phyloP scores from a whole-genome alignment of 2,329 filamentous ascomycete genomes.

The Dactylellina drechsleri region DNA sequence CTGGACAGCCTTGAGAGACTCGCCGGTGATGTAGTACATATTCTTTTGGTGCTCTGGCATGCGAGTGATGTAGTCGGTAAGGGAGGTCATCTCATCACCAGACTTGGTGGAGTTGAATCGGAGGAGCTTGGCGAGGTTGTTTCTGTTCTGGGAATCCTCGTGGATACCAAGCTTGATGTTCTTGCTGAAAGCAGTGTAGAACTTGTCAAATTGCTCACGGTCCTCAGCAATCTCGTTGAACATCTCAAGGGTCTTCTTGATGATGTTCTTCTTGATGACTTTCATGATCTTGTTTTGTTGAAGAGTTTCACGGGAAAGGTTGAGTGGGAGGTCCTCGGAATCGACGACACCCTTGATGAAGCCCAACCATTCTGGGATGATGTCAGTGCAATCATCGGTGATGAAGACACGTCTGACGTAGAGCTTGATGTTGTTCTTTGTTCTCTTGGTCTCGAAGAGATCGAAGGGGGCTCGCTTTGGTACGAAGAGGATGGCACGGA shows the following conservation, averaged over 20 bases:
- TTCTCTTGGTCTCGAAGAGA: constrained; percentile 99
- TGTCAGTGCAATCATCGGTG: constrained; percentile 98
- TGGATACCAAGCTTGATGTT: constrained; percentile 99
- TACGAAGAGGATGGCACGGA: constrained; percentile 99
- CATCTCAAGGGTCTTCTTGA: constrained; percentile 99
- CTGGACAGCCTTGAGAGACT: constrained; percentile 96
- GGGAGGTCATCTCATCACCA: constrained; percentile 92
- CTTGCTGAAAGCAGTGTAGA: constrained; percentile 99
- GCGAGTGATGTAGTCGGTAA: constrained; percentile 96
- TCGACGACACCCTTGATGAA: constrained; percentile 99
- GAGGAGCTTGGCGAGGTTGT: constrained; percentile 92
- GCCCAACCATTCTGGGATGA: constrained; percentile 98
- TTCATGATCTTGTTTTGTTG: constrained; percentile 99
- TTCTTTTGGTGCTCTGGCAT: constrained; percentile 99
- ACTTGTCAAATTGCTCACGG: constrained; percentile 99
- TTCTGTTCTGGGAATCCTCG: constrained; percentile 98
- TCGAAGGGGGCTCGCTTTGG: constrained; percentile 99
- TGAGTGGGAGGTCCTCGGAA: constrained; percentile 98
- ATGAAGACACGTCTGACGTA: constrained; percentile 99
- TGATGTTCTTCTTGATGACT: constrained; percentile 99
- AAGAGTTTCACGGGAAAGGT: constrained; percentile 99
- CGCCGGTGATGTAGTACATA: constrained; percentile 99
- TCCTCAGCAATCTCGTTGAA: constrained; percentile 99
- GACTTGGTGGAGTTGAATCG: constrained; percentile 99
- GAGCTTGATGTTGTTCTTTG: constrained; percentile 99